These are phyloP conservation scores for Verbascum thapsus DNA, from an alignment of 257 asterid species.

Conservation along the genomic window DNA sequence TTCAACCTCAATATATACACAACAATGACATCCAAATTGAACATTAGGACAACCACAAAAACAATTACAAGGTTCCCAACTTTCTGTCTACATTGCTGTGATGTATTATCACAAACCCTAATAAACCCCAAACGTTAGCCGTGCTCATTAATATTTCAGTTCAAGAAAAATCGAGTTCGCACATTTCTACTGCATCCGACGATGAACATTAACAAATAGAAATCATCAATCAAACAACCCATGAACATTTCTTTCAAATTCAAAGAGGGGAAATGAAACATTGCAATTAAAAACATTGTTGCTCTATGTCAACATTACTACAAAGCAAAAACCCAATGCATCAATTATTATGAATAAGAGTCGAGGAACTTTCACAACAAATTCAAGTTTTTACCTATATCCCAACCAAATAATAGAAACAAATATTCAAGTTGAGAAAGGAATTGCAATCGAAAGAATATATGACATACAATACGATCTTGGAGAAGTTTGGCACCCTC, in stretches of 20 bases:
- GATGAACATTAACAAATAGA: not conserved
- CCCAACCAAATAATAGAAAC: no score
- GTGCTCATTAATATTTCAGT: not conserved
- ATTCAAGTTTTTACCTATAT: constrained; percentile 24
- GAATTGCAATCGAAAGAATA: no score
- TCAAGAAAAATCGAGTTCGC: constrained; percentile 7
- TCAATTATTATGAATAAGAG: constrained; percentile 14
- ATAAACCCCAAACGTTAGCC: not conserved
- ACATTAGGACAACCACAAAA: constrained; percentile 10
- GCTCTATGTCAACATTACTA: constrained; percentile 2
- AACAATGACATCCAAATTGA: constrained; percentile 17
- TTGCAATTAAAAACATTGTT: not conserved
- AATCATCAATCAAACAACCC: constrained; percentile 15
- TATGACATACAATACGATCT: constrained; percentile 75
- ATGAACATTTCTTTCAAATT: constrained; percentile 1
- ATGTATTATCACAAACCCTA: not conserved
- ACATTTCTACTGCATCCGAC: not conserved
- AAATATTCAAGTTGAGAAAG: constrained; percentile 9
- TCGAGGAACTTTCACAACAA: constrained; percentile 2
- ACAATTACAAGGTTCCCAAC: constrained; percentile 12
- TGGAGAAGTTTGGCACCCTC: constrained; percentile 92
- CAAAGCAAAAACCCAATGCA: constrained; percentile 20
- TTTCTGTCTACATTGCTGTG: constrained; percentile 4
- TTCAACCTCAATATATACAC: constrained; percentile 13
- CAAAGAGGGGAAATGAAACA: constrained; percentile 3